Base-by-base conservation (phyloP, 208 protist genomes). In the Leishmania mexicana region DNA sequence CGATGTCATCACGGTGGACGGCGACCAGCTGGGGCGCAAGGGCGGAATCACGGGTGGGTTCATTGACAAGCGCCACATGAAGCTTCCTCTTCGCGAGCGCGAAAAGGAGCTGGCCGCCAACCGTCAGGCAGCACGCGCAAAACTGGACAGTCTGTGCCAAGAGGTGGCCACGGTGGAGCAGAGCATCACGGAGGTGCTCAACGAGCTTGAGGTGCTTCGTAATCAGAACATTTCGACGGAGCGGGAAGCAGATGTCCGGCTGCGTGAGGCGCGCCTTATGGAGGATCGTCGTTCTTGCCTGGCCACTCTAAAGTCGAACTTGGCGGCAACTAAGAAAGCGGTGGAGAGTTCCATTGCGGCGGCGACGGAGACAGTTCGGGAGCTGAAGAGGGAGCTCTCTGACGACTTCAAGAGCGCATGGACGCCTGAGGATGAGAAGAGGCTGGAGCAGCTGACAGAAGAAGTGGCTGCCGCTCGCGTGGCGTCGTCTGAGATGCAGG, bases 1-100 rank as follows among this genome's bases (percentile, higher is more conserved):
- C 54, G 96, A 99, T 82, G 99, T 97, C 76, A 96, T 99, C 19
- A 99, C 98, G 6, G 68, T 98, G 5, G 96, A 98, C 70, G 97
- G 97, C 31, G 95, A 99, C 79, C 92, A 96, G 84, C 78, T 98
- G 24, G 90, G 95, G 31, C 87, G 89, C 7, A 94, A 86, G 49
- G 99, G 99, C 75, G 95, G 96, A 6, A 94, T 99, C 28, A 99
- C 96, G 0, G 99, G 99, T 75, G 99, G 99, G 17, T 99, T 96
- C 83, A 81, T 96, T 70, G 97, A 99, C 75, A 81, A 85, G 35
- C 80, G 87, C 1, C 95, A 94, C 74, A 95, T 95, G 75, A 95
- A 96, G 47, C 74, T 99, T 0, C 83, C 83, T 15, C 58, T 91
- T 47, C 85, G 94, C 35, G 85, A 81, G 35, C 76, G 90, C 49